Conservation (phyloP, 371 early-diverging fungal species). For the Rozella allomycis region DNA sequence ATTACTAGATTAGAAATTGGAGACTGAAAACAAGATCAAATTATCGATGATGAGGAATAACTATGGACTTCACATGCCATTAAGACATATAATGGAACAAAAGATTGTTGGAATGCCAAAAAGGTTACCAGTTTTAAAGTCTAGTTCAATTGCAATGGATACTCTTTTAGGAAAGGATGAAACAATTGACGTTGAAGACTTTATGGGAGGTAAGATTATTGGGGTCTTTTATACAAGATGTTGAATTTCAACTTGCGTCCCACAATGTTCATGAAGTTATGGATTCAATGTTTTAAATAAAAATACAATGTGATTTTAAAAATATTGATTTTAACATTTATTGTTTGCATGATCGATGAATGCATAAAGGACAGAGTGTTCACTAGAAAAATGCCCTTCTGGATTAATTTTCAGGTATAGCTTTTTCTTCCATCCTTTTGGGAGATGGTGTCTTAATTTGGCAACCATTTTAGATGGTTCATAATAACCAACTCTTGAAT, state of each 20-base stretch:
- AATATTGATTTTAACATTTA: too few species aligned
- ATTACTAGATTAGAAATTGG: slow-evolving; percentile 42
- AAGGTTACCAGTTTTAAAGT: slow-evolving; percentile 38
- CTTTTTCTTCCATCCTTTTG: too few species aligned
- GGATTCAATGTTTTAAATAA: too few species aligned
- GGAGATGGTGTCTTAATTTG: slow-evolving; percentile 15
- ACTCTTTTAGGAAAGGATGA: slow-evolving; percentile 67
- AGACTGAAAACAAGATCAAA: slow-evolving; percentile 54
- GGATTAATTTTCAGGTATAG: too few species aligned
- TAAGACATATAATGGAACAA: slow-evolving; percentile 73
- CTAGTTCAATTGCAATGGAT: slow-evolving; percentile 54
- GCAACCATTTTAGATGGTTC: slow-evolving; percentile 32
- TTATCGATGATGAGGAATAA: slow-evolving; percentile 49
- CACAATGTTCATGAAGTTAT: too few species aligned
- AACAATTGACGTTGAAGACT: slow-evolving; percentile 69
- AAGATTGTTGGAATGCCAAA: slow-evolving; percentile 29
- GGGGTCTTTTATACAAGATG: too few species aligned
- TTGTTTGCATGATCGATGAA: too few species aligned
- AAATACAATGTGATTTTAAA: too few species aligned
- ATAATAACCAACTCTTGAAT: slow-evolving; percentile 21
- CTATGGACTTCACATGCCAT: slow-evolving; percentile 69
- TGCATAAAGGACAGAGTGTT: too few species aligned
- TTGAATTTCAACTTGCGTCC: too few species aligned
- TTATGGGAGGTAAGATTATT: slow-evolving; percentile 55
- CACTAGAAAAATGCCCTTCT: too few species aligned